Percentiles rank a stretch among this genome's conserved stretches.
Conservation (phyloP, 441 rosid species). For the Pelargonium fulgidum region DNA sequence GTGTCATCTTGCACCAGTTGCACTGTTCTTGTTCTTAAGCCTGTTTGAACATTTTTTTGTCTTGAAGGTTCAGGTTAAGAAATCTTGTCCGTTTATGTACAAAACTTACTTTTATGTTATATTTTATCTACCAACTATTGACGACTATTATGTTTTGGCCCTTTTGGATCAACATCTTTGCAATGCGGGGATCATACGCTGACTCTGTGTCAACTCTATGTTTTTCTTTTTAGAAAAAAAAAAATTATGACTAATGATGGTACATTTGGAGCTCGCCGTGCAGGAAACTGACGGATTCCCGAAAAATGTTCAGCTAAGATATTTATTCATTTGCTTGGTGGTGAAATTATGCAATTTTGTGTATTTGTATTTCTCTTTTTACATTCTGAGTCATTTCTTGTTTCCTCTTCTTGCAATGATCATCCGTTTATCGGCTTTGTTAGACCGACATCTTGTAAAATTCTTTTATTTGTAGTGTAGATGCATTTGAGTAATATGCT, state of each 20-base stretch:
- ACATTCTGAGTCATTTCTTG: no score
- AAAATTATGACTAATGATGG: no score
- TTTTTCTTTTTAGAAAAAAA: no score
- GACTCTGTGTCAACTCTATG: not conserved
- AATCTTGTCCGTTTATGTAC: constrained; percentile 13
- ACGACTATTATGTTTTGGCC: not conserved
- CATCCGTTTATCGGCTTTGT: no score
- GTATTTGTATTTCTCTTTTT: no score
- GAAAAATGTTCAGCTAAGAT: no score
- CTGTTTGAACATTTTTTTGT: constrained; percentile 24
- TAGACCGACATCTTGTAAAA: not conserved
- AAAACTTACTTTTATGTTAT: not conserved
- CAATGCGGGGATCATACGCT: not conserved
- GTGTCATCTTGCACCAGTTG: constrained; percentile 6
- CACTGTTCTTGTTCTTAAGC: constrained; percentile 22
- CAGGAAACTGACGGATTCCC: no score
- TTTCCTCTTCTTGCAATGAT: no score
- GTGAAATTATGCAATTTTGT: no score
- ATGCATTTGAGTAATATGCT: not conserved
- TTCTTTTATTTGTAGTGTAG: not conserved
- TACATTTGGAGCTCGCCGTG: no score
- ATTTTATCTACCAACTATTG: not conserved
- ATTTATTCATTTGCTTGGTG: no score
- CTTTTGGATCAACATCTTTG: not conserved
- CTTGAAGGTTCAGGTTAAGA: constrained; percentile 22